Conservation (phyloP, 306 rosid genomes). For the Vachellia collinsii region DNA sequence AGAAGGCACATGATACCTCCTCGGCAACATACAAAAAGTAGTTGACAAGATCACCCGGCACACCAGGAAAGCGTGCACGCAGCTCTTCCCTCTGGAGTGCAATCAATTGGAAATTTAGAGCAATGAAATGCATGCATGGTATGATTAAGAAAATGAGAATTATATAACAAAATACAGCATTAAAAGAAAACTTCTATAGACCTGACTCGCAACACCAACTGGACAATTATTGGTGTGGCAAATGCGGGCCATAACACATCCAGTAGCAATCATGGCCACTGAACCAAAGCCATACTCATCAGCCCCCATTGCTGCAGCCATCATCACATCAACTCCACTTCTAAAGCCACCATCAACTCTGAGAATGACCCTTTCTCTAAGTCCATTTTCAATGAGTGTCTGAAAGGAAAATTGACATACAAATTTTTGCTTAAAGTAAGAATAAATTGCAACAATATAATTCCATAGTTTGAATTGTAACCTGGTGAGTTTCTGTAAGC, state of each 20-base stretch:
- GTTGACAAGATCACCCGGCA: slow-evolving; percentile 99
- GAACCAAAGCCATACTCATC: slow-evolving; percentile 98
- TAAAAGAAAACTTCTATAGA: slow-evolving; percentile 33
- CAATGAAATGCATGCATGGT: slow-evolving; percentile 6
- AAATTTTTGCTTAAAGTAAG: slow-evolving; percentile 29
- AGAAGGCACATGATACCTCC: slow-evolving; percentile 65
- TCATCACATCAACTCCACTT: slow-evolving; percentile 97
- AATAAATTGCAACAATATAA: slow-evolving; percentile 28
- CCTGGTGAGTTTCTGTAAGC: slow-evolving; percentile 96
- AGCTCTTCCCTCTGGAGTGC: slow-evolving; percentile 88
- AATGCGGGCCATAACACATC: slow-evolving; percentile 97
- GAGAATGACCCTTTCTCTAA: slow-evolving; percentile 95
- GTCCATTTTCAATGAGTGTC: slow-evolving; percentile 89
- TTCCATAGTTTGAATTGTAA: slow-evolving; percentile 46
- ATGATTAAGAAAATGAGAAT: slow-evolving; percentile 36
- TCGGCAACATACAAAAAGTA: slow-evolving; percentile 92
- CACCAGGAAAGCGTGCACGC: slow-evolving; percentile 99
- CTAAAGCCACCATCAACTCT: slow-evolving; percentile 99
- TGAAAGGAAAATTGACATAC: slow-evolving; percentile 44
- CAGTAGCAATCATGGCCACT: slow-evolving; percentile 97
- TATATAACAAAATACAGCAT: slow-evolving; percentile 23
- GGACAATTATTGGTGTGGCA: slow-evolving; percentile 99
- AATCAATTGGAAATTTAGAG: slow-evolving; percentile 10
- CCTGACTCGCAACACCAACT: slow-evolving; percentile 99
- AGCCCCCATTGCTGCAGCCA: slow-evolving; percentile 97